Evolutionary conservation across 495 filamentous ascomycete species (phyloP).

Genomic region (Cercophora newfieldiana): DNA sequence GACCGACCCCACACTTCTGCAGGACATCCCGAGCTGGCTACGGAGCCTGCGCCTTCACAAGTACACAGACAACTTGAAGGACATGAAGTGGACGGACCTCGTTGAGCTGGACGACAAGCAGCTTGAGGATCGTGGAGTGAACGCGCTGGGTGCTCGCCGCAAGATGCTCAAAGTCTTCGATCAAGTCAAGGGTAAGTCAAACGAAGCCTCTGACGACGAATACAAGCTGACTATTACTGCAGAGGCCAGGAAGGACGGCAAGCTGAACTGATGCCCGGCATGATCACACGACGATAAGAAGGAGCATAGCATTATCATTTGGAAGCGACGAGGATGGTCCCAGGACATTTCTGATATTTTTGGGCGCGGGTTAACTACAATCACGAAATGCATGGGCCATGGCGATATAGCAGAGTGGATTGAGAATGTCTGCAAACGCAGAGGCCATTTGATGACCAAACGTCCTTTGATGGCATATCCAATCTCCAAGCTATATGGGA

Average conservation of each 20-base stretch:
- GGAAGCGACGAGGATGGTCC: neutral
- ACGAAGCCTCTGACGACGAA: neutral
- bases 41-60: constrained; percentile 94
- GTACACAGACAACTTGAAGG: constrained; percentile 97
- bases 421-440: neutral
- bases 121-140: constrained; percentile 89
- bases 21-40: constrained; percentile 95
- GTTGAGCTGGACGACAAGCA: constrained; percentile 91
- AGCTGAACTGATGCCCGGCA: constrained; percentile 41
- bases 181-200: constrained; percentile 72
- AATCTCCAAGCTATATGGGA: neutral
- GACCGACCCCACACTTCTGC: constrained; percentile 83
- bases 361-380: neutral
- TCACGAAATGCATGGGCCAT: neutral
- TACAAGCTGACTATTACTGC: constrained; percentile 14
- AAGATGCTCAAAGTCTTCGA: constrained; percentile 99
- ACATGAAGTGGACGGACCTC: constrained; percentile 93
- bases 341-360: neutral
- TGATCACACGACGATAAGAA: neutral
- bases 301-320: constrained; percentile 7
- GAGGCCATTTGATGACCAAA: neutral
- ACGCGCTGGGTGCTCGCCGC: constrained; percentile 88
- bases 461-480: neutral
- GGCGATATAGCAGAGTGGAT: neutral
- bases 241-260: constrained; percentile 46